Evolutionary conservation across 2,329 filamentous ascomycete species (phyloP).

Genomic region (Fusarium siculi): DNA sequence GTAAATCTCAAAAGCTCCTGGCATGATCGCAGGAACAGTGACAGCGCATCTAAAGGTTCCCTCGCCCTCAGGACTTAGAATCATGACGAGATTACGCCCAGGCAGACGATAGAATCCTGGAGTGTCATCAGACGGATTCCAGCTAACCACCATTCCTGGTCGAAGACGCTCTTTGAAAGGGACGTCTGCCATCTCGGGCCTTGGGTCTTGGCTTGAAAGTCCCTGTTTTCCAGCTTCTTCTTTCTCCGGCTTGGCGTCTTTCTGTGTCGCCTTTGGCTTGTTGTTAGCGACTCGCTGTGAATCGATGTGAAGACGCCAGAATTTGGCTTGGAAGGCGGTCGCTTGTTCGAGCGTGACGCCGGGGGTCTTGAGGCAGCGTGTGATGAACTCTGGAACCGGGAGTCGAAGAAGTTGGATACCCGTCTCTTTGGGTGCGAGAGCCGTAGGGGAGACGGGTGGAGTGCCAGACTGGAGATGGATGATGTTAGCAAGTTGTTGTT

Average conservation of each 20-base stretch:
- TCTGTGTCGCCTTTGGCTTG: neutral
- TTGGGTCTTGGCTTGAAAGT: constrained; percentile 46
- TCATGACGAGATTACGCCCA: constrained; percentile 45
- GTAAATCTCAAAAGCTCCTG: constrained; percentile 53
- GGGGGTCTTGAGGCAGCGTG: constrained; percentile 52
- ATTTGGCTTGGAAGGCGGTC: constrained; percentile 53
- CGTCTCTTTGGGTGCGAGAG: constrained; percentile 54
- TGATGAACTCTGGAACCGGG: constrained; percentile 52
- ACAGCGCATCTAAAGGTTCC: constrained; percentile 51
- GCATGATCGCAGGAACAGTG: constrained; percentile 48
- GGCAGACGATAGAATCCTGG: constrained; percentile 23
- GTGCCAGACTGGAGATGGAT: constrained; percentile 49
- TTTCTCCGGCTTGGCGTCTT: neutral
- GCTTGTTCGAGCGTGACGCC: constrained; percentile 53
- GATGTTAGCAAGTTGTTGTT: neutral
- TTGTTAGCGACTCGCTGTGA: constrained; percentile 40
- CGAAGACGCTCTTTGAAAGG: constrained; percentile 55
- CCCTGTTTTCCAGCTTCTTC: neutral
- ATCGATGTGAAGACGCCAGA: constrained; percentile 57
- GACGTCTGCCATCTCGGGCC: constrained; percentile 31
- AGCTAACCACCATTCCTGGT: constrained; percentile 55
- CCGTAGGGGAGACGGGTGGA: constrained; percentile 47
- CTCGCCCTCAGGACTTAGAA: constrained; percentile 46
- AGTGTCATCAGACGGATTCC: constrained; percentile 36
- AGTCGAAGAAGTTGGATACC: constrained; percentile 56